phyloP scores from a whole-genome alignment of 2,329 filamentous ascomycete genomes.

The Tolypocladium capitatum region DNA sequence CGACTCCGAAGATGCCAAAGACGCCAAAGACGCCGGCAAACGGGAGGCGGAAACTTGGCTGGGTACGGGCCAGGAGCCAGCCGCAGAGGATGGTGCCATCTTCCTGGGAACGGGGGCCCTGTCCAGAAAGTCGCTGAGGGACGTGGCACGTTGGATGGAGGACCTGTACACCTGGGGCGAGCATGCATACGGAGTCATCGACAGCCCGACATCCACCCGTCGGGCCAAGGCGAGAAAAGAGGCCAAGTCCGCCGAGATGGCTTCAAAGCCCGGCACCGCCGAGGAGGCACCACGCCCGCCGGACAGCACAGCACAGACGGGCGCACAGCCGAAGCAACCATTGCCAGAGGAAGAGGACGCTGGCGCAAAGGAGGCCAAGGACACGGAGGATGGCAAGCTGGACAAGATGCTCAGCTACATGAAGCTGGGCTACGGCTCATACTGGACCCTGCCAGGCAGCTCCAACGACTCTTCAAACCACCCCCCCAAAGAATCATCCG shows the following conservation, averaged over 20 bases:
- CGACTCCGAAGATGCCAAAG: slow-evolving; percentile 12
- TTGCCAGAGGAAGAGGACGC: background rate
- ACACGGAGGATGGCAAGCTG: slow-evolving; percentile 25
- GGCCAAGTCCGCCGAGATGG: slow-evolving; percentile 4
- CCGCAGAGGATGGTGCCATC: slow-evolving; percentile 67
- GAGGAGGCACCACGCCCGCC: background rate
- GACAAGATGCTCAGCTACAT: slow-evolving; percentile 50
- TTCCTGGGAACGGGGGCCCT: slow-evolving; percentile 72
- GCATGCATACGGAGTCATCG: slow-evolving; percentile 70
- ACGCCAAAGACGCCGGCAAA: slow-evolving; percentile 9
- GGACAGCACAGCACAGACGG: background rate
- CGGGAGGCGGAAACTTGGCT: slow-evolving; percentile 44
- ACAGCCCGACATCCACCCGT: slow-evolving; percentile 59
- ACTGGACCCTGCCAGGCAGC: slow-evolving; percentile 38
- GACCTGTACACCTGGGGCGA: slow-evolving; percentile 75
- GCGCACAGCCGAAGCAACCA: background rate
- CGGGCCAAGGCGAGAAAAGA: slow-evolving; percentile 28
- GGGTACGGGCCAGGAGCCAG: slow-evolving; percentile 54
- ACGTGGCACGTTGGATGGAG: slow-evolving; percentile 76
- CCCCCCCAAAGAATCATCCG: background rate
- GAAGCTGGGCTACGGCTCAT: slow-evolving; percentile 55
- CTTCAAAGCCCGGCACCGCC: background rate
- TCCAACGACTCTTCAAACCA: slow-evolving; percentile 7
- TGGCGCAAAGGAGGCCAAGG: background rate
- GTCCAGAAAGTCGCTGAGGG: slow-evolving; percentile 55